These are phyloP conservation scores for Amesomyces nigricolor DNA, from an alignment of 2,329 filamentous ascomycete species.

Conservation along the genomic window DNA sequence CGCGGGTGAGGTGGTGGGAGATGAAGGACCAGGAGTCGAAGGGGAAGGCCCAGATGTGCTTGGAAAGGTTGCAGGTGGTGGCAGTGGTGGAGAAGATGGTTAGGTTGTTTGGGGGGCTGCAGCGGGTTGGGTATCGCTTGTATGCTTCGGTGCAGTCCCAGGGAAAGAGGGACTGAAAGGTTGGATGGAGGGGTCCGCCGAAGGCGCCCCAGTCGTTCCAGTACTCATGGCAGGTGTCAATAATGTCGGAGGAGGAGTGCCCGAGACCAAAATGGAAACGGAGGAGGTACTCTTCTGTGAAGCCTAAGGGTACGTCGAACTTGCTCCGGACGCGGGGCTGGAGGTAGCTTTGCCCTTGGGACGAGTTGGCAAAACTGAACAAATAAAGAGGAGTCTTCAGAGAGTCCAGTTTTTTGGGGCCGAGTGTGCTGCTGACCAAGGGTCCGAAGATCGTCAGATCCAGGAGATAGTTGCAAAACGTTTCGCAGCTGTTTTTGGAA, in stretches of 20 bases:
- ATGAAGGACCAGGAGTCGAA: slow-evolving; percentile 41
- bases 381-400: slow-evolving; percentile 15
- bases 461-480: slow-evolving; percentile 14
- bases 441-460: slow-evolving; percentile 9
- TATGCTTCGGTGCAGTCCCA: slow-evolving; percentile 44
- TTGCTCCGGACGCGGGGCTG: not conserved
- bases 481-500: slow-evolving; percentile 15
- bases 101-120: slow-evolving; percentile 23
- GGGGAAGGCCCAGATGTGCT: slow-evolving; percentile 42
- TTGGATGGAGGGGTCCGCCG: slow-evolving; percentile 33
- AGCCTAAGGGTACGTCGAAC: slow-evolving; percentile 31
- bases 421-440: slow-evolving; percentile 2
- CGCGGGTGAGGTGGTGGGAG: slow-evolving; percentile 35
- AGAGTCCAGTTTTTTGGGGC: not conserved
- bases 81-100: too few species aligned
- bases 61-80: slow-evolving; percentile 36
- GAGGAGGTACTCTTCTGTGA: slow-evolving; percentile 40
- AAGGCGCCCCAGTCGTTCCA: slow-evolving; percentile 43
- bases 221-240: slow-evolving; percentile 40
- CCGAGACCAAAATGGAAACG: slow-evolving; percentile 34
- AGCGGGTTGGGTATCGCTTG: slow-evolving; percentile 31
- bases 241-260: slow-evolving; percentile 38
- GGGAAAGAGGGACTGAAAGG: slow-evolving; percentile 39
- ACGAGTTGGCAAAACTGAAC: slow-evolving; percentile 22
- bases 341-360: slow-evolving; percentile 1